A percentile compares a stretch with the other conserved stretches of the same genome.
phyloP scores from a whole-genome alignment of 768 basidiomycete genomes.

The Leccinum disarticulatum region DNA sequence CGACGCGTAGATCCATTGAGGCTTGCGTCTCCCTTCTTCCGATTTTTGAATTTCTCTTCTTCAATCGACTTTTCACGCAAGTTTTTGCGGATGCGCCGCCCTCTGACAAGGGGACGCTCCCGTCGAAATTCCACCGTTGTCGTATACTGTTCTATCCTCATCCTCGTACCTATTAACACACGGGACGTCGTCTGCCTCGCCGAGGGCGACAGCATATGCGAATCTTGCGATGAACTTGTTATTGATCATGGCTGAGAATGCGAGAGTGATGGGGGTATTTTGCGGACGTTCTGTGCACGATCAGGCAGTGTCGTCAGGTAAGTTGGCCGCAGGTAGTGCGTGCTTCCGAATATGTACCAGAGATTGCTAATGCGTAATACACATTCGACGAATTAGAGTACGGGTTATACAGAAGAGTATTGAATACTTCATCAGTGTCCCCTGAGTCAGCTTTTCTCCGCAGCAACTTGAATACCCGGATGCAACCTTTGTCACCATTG shows the following conservation, averaged over 20 bases:
- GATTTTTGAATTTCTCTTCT: conserved; percentile 57
- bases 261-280: conserved; percentile 20
- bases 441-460: too few relatives aligned
- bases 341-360: too few relatives aligned
- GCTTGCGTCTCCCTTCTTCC: conserved; percentile 58
- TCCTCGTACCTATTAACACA: conserved; percentile 65
- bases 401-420: too few relatives aligned
- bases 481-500: too few relatives aligned
- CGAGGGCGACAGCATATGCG: conserved; percentile 62
- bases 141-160: conserved; percentile 52
- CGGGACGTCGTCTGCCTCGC: conserved; percentile 57
- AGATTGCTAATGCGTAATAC: too few relatives aligned
- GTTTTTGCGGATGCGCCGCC: conserved; percentile 43
- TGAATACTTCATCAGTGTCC: too few relatives aligned
- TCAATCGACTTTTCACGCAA: conserved; percentile 50
- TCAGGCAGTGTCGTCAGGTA: too few relatives aligned
- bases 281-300: too few relatives aligned
- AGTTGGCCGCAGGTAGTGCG: too few relatives aligned
- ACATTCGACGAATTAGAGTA: too few relatives aligned
- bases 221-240: conserved; percentile 55
- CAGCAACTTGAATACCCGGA: too few relatives aligned
- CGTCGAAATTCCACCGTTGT: conserved; percentile 35
- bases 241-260: conserved; percentile 50
- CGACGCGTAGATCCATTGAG: conserved; percentile 56
- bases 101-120: conserved; percentile 24